Conservation (phyloP, 257 asterid genomes). For the Penstemon davidsonii region DNA sequence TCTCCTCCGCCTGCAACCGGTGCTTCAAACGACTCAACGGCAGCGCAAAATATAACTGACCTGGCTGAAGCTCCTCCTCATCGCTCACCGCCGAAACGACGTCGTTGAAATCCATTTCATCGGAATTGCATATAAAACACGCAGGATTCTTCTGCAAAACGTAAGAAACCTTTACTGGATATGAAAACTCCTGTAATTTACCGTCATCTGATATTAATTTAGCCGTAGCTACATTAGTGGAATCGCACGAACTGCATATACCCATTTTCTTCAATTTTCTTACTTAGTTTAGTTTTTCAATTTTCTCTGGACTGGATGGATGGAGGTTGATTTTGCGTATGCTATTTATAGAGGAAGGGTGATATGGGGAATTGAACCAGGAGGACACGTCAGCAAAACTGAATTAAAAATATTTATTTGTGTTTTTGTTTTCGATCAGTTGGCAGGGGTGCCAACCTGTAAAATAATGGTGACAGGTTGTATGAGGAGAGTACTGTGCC, state of each 20-base stretch:
- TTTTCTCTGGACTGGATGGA: too few species aligned
- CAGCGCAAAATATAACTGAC: slow-evolving; percentile 84
- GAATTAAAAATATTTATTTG: neutral
- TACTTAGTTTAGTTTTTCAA: neutral
- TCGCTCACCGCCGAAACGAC: slow-evolving; percentile 65
- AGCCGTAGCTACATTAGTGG: slow-evolving; percentile 72
- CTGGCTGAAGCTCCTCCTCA: slow-evolving; percentile 79
- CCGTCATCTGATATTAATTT: slow-evolving; percentile 76
- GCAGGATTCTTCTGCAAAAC: slow-evolving; percentile 69
- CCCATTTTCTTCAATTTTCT: slow-evolving; percentile 47
- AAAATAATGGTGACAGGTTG: slow-evolving; percentile 63
- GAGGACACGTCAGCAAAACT: slow-evolving; percentile 39
- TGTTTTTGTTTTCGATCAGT: slow-evolving; percentile 22
- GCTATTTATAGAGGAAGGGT: neutral
- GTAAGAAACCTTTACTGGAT: slow-evolving; percentile 73
- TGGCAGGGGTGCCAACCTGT: slow-evolving; percentile 69
- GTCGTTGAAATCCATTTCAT: slow-evolving; percentile 85
- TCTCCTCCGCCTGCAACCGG: slow-evolving; percentile 77
- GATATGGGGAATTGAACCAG: slow-evolving; percentile 37
- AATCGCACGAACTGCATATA: slow-evolving; percentile 77
- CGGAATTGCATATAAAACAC: slow-evolving; percentile 80
- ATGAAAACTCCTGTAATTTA: slow-evolving; percentile 70
- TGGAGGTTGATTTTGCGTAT: too few species aligned
- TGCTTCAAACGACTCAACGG: slow-evolving; percentile 59
- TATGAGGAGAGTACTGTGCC: slow-evolving; percentile 21